Base-by-base conservation (phyloP, 1,139 yeast species). In the Diutina sp. region DNA sequence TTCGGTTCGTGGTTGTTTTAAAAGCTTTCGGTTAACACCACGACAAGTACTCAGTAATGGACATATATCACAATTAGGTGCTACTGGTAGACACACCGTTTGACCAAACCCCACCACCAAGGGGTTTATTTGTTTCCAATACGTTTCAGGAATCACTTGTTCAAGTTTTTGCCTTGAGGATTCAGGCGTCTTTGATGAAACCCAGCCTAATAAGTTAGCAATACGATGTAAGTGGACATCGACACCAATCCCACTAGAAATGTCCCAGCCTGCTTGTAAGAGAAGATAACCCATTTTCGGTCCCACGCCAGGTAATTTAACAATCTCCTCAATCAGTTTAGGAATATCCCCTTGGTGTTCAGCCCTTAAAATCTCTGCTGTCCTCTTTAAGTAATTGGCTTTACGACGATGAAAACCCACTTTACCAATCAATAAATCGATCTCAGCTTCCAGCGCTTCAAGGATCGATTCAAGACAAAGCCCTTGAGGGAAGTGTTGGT, bases 101-200 rank as follows among this genome's bases (percentile, higher is more conserved):
- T 91, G 99, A 9, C 98, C 98, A 73, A 90, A 91, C 5, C 98
- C 97, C 4, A 91, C 98, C 14, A 91, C 69, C 25, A 87, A 69
- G 0, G 96, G 96, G 65, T 91, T 91, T 35, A 93, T 83, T 58
- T 88, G 95, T 6, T 76, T 72, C 99, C 99, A 91, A 56, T 81
- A 75, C 51, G 80, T 80, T 55, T 65, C 69, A 0, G 96, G 95
- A 12, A 91, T 70, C 95, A 96, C 88, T 30, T 72, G 69, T 65
- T 91, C 88, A 51, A 91, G 69, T 55, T 79, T 85, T 46, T 73
- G 64, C 25, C 98, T 68, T 0, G 96, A 87, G 51, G 77, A 77
- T 61, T 93, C 97, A 0, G 97, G 97, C 57, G 65, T 79, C 63
- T 68, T 77, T 64, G 65, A 66, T 56, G 65, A 73, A 64, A 84